Evolutionary conservation across 75 land plant genomes (phyloP).

Genomic region (Sequoiadendron giganteum): DNA sequence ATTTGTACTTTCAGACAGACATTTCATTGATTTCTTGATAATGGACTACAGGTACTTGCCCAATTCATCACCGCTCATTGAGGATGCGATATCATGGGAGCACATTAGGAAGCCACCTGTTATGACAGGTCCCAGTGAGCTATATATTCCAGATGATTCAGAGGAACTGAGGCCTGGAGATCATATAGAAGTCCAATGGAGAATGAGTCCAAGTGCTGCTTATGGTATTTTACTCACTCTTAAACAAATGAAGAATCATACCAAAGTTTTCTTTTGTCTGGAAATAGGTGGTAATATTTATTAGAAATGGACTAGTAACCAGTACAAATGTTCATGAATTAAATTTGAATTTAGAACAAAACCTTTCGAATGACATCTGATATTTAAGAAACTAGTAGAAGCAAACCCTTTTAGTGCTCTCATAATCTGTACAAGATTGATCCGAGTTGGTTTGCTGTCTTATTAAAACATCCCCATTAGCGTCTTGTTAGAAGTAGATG

Average conservation of each 20-base stretch:
- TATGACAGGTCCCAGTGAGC: neutral
- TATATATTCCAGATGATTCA: slow-evolving; percentile 6
- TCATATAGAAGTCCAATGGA: slow-evolving; percentile 24
- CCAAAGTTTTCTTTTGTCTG: neutral
- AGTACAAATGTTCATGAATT: neutral
- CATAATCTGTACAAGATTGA: neutral
- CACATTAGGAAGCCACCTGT: slow-evolving; percentile 9
- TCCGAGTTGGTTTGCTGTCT: neutral
- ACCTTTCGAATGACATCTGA: neutral
- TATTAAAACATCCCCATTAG: neutral
- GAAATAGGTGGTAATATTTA: neutral
- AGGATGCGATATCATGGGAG: slow-evolving; percentile 17
- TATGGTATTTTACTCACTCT: slow-evolving; percentile 7
- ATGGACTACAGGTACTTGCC: slow-evolving; percentile 10
- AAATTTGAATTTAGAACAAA: neutral
- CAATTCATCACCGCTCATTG: neutral
- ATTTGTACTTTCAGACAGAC: neutral
- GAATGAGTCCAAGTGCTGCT: neutral
- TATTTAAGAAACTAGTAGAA: neutral
- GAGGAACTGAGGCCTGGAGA: slow-evolving; percentile 18
- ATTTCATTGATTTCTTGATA: neutral
- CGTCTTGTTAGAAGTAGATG: neutral
- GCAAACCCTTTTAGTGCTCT: neutral
- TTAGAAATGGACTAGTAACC: neutral
- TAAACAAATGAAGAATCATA: neutral